phyloP scores from a whole-genome alignment of 139 green algal species.

The Gonium pectorale region DNA sequence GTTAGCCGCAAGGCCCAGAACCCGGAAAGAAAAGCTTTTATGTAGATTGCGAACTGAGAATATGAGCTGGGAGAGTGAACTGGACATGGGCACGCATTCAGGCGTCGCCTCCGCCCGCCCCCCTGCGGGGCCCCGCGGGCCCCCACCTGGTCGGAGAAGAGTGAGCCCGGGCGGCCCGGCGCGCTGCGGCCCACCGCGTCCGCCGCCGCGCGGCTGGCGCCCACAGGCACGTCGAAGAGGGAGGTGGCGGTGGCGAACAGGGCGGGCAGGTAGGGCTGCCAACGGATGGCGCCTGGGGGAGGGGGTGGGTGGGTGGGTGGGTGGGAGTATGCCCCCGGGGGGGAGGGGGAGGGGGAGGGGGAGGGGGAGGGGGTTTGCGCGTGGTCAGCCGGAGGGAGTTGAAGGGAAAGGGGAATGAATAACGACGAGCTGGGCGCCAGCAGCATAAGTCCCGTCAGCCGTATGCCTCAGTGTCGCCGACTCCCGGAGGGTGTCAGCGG shows the following conservation, averaged over 20 bases:
- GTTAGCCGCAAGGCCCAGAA: too few relatives aligned
- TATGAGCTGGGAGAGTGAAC: background rate
- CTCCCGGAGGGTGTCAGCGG: too few relatives aligned
- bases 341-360: background rate
- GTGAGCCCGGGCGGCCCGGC: background rate
- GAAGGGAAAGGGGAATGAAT: background rate
- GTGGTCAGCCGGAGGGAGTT: background rate
- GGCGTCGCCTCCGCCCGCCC: background rate
- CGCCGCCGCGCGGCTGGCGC: conserved; percentile 57
- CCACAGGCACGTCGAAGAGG: conserved; percentile 84
- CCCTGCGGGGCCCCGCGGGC: background rate
- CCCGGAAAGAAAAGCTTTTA: too few relatives aligned
- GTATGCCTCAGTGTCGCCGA: too few relatives aligned
- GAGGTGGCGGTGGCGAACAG: conserved; percentile 73
- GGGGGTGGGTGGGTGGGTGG: background rate
- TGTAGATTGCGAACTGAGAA: background rate
- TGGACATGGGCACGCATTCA: background rate
- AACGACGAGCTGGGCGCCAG: too few relatives aligned
- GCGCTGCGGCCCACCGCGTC: background rate
- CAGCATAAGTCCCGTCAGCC: too few relatives aligned
- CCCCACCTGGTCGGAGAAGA: conserved; percentile 55
- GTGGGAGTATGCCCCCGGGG: background rate
- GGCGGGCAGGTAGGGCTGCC: conserved; percentile 60
- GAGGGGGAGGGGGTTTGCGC: background rate
- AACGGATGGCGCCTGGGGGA: conserved; percentile 71